Evolutionary conservation across 495 filamentous ascomycete genomes (phyloP), one percentile per base, ranked within the genome.

Genomic region (Penicillium goetzii): DNA sequence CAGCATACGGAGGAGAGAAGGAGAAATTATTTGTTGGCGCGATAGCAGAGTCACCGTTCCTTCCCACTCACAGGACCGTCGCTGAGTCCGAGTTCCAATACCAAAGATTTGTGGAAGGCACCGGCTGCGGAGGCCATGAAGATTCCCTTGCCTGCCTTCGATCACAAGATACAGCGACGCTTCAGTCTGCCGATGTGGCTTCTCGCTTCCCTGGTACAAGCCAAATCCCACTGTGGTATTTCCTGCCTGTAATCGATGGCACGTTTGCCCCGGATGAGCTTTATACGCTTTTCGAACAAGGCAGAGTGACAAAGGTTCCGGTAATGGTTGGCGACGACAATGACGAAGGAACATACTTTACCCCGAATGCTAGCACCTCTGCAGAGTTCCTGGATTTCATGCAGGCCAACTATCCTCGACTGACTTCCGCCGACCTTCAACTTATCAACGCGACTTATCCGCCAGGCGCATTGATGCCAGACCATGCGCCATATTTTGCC

Each of bases 291-390:
- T 86, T 85, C 59, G 68, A 74, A 4, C 60, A 77, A 10, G 86
- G 87, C 3, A 70, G 74, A 1, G 87, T 89, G 66, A 68, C 86
- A 65, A 82, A 79, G 33, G 78, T 90, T 1, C 88, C 88, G 7
- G 68, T 83, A 8, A 84, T 92, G n/a, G 83, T 83, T 50, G 88
- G 88, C 50, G 82, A 86, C 61, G 80, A 82, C 64, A 87, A 84
- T 26, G 84, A 90, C 69, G 88, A 88, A 65, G 88, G 88, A 21
- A 81, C 81, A 0, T 66, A 76, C 12, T 90, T 90, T 63, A 81
- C 81, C 0, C 82, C 83, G 0, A 72, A 68, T 23, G 70, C 64
- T 28, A 74, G 75, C 28, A 73, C 69, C 9, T 76, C 73, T n/a
- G 41, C 77, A 6, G 76, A 87, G 15, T 92, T 88, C 68, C 67